Conservation (phyloP, 257 asterid genomes). For the Solanum tarijense region DNA sequence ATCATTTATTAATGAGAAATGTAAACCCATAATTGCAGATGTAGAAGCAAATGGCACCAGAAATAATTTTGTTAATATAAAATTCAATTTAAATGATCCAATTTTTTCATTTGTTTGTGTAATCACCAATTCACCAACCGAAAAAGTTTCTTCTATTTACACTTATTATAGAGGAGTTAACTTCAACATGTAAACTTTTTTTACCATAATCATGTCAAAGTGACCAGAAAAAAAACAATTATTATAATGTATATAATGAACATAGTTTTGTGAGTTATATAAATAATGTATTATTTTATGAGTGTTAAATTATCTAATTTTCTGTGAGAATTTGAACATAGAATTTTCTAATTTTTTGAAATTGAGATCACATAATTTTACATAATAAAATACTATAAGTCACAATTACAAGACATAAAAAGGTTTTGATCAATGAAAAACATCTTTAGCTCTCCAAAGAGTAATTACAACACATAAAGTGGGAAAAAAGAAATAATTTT, state of each 20-base stretch:
- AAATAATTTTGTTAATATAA: not conserved
- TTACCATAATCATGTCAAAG: not conserved
- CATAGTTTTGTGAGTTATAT: not conserved
- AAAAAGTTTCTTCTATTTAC: too few relatives aligned
- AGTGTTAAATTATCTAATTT: not conserved
- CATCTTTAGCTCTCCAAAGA: not conserved
- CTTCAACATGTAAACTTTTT: not conserved
- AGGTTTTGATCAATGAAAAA: not conserved
- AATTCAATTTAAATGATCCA: too few relatives aligned
- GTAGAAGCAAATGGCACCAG: not conserved
- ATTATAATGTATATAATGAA: not conserved
- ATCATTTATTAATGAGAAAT: not conserved
- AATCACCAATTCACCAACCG: not conserved
- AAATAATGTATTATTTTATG: not conserved
- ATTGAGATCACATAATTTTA: not conserved
- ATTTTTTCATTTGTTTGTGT: not conserved
- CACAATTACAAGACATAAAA: not conserved
- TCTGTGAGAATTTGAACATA: not conserved
- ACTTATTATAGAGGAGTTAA: not conserved
- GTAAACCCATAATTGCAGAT: not conserved
- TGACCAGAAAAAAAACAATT: not conserved
- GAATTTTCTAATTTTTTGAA: not conserved
- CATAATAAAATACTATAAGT: not conserved
- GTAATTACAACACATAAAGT: not conserved
- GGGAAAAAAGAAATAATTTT: not conserved